A percentile compares a stretch with the other conserved stretches of the same genome.
Evolutionary conservation across 139 green algal genomes (phyloP).

Genomic region (Chlorella sp.): DNA sequence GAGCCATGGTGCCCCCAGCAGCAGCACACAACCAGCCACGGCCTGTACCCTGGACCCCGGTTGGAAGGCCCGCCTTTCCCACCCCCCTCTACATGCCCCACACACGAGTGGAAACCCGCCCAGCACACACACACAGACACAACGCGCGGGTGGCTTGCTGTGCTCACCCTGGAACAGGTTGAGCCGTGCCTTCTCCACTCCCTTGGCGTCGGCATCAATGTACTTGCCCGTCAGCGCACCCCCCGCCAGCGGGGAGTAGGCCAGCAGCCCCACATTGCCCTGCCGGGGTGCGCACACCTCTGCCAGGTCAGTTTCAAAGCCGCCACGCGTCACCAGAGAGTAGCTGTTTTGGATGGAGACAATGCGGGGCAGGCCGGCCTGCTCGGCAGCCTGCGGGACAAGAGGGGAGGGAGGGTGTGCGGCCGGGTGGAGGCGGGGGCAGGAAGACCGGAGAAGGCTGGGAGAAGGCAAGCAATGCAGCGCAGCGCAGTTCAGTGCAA

Average conservation of each 20-base stretch:
- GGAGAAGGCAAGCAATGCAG: background rate
- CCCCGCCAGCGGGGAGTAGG: slow-evolving; percentile 80
- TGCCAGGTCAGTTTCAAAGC: slow-evolving; percentile 78
- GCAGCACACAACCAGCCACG: background rate
- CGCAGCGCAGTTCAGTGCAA: too few relatives aligned
- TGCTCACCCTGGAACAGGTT: slow-evolving; percentile 75
- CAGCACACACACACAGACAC: too few relatives aligned
- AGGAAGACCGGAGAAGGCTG: background rate
- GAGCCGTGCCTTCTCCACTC: slow-evolving; percentile 60
- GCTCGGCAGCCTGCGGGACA: slow-evolving; percentile 47
- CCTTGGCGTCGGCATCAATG: slow-evolving; percentile 35
- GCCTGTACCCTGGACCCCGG: too few relatives aligned
- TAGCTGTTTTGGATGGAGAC: slow-evolving; percentile 86
- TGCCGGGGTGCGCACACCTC: slow-evolving; percentile 52
- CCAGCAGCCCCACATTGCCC: slow-evolving; percentile 87
- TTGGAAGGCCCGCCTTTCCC: background rate
- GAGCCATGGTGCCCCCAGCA: too few relatives aligned
- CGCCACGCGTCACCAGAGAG: slow-evolving; percentile 64
- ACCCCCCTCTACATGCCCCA: background rate
- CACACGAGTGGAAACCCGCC: background rate
- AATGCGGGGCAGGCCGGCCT: slow-evolving; percentile 74
- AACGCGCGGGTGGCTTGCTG: background rate
- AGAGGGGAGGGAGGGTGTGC: background rate
- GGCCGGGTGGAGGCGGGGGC: background rate
- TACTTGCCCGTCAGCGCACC: slow-evolving; percentile 77